These are phyloP conservation scores for Suillus brevipes DNA, from an alignment of 768 basidiomycete species.

Conservation along the genomic window DNA sequence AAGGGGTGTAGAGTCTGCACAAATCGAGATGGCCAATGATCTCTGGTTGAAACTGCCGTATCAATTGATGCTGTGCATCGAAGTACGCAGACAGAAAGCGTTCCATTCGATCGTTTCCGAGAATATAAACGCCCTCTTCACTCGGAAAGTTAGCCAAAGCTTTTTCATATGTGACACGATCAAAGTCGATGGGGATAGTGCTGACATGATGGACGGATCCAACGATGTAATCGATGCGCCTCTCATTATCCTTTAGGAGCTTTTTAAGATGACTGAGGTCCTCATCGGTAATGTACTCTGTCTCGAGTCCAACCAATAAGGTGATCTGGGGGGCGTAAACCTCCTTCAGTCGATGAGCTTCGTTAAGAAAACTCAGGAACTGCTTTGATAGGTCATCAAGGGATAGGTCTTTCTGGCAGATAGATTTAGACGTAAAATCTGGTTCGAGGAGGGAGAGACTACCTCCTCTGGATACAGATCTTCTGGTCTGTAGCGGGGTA, in stretches of 20 bases:
- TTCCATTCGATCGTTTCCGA: slow-evolving; percentile 35
- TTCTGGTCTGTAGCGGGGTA: slow-evolving; percentile 75
- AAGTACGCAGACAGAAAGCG: slow-evolving; percentile 71
- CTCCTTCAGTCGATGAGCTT: slow-evolving; percentile 75
- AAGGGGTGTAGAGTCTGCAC: slow-evolving; percentile 81
- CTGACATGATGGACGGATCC: slow-evolving; percentile 93
- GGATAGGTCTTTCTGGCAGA: slow-evolving; percentile 53
- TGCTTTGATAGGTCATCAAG: slow-evolving; percentile 54
- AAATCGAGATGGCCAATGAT: slow-evolving; percentile 94
- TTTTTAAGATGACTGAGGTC: slow-evolving; percentile 62
- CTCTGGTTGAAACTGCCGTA: slow-evolving; percentile 76
- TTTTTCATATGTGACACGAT: slow-evolving; percentile 63
- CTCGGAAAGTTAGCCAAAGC: slow-evolving; percentile 50
- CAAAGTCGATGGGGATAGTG: slow-evolving; percentile 90
- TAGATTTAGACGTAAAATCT: slow-evolving; percentile 15
- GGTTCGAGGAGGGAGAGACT: slow-evolving; percentile 16
- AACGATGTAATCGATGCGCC: slow-evolving; percentile 81
- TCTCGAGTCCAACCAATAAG: slow-evolving; percentile 89
- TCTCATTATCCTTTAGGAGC: slow-evolving; percentile 49
- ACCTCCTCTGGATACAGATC: slow-evolving; percentile 99
- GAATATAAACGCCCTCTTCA: slow-evolving; percentile 22
- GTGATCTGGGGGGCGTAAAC: slow-evolving; percentile 64
- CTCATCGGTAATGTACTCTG: slow-evolving; percentile 74
- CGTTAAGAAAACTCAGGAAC: slow-evolving; percentile 72
- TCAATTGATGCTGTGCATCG: slow-evolving; percentile 76